phyloP scores from a whole-genome alignment of 1,284 basidiomycete species.

The Ganoderma meredithae region DNA sequence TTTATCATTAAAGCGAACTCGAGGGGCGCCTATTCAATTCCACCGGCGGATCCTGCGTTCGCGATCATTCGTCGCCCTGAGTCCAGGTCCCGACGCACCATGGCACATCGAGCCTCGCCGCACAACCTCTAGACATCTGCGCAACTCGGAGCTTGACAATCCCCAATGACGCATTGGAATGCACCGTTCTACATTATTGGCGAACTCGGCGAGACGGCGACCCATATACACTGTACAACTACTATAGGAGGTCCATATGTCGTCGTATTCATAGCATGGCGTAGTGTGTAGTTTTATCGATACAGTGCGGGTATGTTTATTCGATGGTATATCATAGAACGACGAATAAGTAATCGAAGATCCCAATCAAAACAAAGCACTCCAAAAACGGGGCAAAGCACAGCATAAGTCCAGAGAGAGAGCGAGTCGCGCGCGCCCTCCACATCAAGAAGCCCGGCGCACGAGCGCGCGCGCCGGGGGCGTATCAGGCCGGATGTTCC shows the following conservation, averaged over 20 bases:
- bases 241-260: neutral
- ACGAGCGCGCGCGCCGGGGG: conserved; percentile 23
- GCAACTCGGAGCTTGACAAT: neutral
- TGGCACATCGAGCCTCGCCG: conserved; percentile 18
- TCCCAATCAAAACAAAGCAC: conserved; percentile 5
- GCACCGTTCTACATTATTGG: conserved; percentile 4
- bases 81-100: conserved; percentile 17
- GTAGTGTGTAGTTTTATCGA: conserved; percentile 8
- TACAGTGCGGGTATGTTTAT: conserved; percentile 13
- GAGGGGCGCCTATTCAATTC: neutral
- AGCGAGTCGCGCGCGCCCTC: neutral
- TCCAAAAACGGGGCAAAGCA: conserved; percentile 4
- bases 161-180: neutral
- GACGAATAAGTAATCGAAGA: neutral
- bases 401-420: neutral
- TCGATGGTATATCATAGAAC: conserved; percentile 13
- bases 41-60: neutral
- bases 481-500: conserved; percentile 30
- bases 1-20: conserved; percentile 7
- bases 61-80: neutral
- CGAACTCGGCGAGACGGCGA: conserved; percentile 4
- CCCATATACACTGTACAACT: conserved; percentile 3
- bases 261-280: neutral
- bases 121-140: neutral
- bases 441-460: conserved; percentile 12